Evolutionary conservation across 306 rosid species (phyloP), one percentile per base, ranked within the genome.

Genomic region (Canavalia gladiata): DNA sequence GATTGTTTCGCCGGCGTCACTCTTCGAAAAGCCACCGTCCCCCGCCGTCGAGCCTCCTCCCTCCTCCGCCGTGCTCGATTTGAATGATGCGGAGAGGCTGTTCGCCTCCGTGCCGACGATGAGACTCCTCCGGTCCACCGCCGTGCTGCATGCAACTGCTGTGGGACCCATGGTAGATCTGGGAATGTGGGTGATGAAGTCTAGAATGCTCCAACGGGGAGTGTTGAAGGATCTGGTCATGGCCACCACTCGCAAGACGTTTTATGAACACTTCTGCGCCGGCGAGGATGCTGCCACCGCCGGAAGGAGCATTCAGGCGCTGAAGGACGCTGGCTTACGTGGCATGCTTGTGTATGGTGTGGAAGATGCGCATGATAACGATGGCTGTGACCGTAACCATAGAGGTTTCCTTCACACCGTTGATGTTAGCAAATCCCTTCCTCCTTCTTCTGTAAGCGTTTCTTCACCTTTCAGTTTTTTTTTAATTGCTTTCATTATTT

Each of bases 201-300:
- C 98, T 0, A 89, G 59, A 70, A 41, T 93, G 9, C 72, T 90
- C 77, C 82, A 90, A 1, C 66, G 51, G 1, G 86, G 68, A 0
- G 11, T 50, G 45, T 0, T 81, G 59, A 84, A 49, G 45, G 78
- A 82, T 0, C 11, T 74, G 1, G 58, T 87, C 0, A 29, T 89
- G 81, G 85, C 78, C 0, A 1, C 67, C 2, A 72, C 90, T 0
- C 80, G 79, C 5, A 79, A 46, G 46, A 90, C 89, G 28, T 91
- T 95, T 13, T 95, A 65, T 58, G 88, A 78, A 2, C 91, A 95
- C 18, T 95, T 95, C 34, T 95, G 99, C 75, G 99, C 96, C 79
- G 99, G 98, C 6, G 93, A 91, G 71, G 90, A 93, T 5, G 74
- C 89, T 4, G 79, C 1, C 4, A 51, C 69, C 4, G 83, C 76